These are phyloP conservation scores for Schoenoplectus triqueter DNA, from an alignment of 202 grass and related monocot genomes.

Conservation along the genomic window DNA sequence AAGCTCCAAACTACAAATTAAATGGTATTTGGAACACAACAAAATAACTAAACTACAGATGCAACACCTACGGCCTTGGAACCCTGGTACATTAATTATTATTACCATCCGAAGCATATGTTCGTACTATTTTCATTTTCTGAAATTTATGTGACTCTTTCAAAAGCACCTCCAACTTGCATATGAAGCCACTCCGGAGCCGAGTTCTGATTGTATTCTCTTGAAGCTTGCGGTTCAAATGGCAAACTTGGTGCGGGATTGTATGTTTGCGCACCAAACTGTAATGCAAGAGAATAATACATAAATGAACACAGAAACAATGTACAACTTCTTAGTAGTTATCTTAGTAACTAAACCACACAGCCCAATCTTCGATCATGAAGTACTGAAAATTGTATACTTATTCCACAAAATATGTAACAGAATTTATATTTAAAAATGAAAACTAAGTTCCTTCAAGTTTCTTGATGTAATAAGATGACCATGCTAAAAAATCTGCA, in stretches of 20 bases:
- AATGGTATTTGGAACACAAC: conserved; percentile 50
- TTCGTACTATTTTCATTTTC: conserved; percentile 35
- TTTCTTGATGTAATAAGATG: no score
- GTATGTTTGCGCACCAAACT: conserved; percentile 64
- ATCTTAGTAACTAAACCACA: no score
- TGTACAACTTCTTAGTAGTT: neutral
- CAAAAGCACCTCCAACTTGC: conserved; percentile 80
- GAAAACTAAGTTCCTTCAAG: no score
- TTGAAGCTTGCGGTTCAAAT: conserved; percentile 65
- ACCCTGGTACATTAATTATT: conserved; percentile 28
- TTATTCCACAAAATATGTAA: no score
- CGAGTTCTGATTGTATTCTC: conserved; percentile 71
- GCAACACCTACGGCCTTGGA: conserved; percentile 5
- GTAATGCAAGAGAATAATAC: conserved; percentile 26
- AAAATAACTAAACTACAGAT: conserved; percentile 49
- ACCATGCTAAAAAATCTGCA: neutral
- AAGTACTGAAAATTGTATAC: no score
- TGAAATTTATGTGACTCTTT: conserved; percentile 78
- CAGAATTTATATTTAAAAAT: no score
- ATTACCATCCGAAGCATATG: conserved; percentile 23
- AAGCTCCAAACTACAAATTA: conserved; percentile 57
- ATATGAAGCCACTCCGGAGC: conserved; percentile 92
- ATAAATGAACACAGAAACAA: conserved; percentile 11
- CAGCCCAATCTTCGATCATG: no score
- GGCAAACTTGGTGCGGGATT: conserved; percentile 58